Base-by-base conservation (phyloP, 306 rosid species). In the Luffa acutangula region DNA sequence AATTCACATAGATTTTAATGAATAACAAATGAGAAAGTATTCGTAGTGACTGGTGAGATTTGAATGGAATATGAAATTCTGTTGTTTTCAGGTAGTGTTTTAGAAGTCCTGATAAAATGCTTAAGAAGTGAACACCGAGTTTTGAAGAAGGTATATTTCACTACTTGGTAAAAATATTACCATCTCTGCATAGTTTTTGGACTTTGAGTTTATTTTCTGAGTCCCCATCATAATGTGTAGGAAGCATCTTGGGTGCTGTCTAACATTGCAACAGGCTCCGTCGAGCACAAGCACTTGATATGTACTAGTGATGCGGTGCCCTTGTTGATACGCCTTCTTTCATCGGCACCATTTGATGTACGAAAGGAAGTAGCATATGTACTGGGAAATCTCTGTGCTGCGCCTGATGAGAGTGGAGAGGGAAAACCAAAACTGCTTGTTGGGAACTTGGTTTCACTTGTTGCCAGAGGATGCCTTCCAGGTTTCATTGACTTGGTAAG, bases 171-270 rank as follows among this genome's bases (percentile, higher is more conserved):
- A 48, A 65, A 21, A 46, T 42, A 20, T 71, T 46, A 73, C 59
- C 54, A 31, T 15, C 62, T 15, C 45, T 34, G 62, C 25, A 33
- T 51, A 13, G 20, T 46, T 49, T 43, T 33, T 74, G 78, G 62
- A 51, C 33, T 48, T 7, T 14, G 62, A 74, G 43, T 74, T 25
- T 17, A 31, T 73, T 0, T 15, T 31, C 64, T 73, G 56, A 79
- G 80, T 56, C 60, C 81, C 80, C 75, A 52, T 41, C 21, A 66
- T 36, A 83, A 36, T 14, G 8, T 2, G 65, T 49, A 96, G 99
- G 98, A 96, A 89, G 93, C 98, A 79, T 89, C 98, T 21, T 96
- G 99, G 98, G 97, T 89, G 70, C 88, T 96, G 46, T 93, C 98
- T 77, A 96, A 96, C 85, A 83, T 93, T 58, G 99, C 97, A 51